phyloP scores from a whole-genome alignment of 2,329 filamentous ascomycete species.

The Pseudogymnoascus sp. region DNA sequence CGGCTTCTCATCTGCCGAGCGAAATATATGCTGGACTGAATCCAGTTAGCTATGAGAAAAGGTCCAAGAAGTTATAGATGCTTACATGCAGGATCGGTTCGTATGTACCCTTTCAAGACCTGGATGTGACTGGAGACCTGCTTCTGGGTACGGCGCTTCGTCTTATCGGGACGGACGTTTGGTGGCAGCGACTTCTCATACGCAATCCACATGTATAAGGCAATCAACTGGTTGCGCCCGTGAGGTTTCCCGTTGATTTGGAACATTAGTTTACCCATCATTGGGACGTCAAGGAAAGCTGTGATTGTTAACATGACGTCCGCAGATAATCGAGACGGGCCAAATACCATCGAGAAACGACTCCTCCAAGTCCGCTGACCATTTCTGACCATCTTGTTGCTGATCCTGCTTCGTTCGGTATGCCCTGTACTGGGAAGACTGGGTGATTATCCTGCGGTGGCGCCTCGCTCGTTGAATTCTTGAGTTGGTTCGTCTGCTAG shows the following conservation, averaged over 20 bases:
- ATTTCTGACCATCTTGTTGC: slow-evolving; percentile 52
- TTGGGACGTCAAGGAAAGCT: slow-evolving; percentile 59
- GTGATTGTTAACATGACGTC: slow-evolving; percentile 17
- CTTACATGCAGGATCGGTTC: slow-evolving; percentile 56
- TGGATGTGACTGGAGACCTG: slow-evolving; percentile 66
- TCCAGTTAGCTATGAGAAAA: background rate
- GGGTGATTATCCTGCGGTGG: slow-evolving; percentile 46
- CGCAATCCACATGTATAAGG: slow-evolving; percentile 57
- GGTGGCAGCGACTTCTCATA: slow-evolving; percentile 34
- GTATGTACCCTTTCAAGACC: slow-evolving; percentile 60
- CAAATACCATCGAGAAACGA: slow-evolving; percentile 59
- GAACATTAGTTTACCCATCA: slow-evolving; percentile 60
- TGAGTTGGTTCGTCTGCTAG: slow-evolving; percentile 25
- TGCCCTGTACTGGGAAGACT: slow-evolving; percentile 55
- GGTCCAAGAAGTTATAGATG: slow-evolving; percentile 13
- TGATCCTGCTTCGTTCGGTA: slow-evolving; percentile 57
- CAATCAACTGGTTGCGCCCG: slow-evolving; percentile 64
- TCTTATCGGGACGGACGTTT: slow-evolving; percentile 40
- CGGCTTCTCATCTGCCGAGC: slow-evolving; percentile 43
- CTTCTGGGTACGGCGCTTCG: slow-evolving; percentile 43
- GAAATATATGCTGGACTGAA: slow-evolving; percentile 26
- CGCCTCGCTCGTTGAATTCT: slow-evolving; percentile 25
- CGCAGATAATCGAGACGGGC: slow-evolving; percentile 2
- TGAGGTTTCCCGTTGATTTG: slow-evolving; percentile 56
- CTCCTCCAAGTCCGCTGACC: slow-evolving; percentile 57